phyloP scores from a whole-genome alignment of 495 filamentous ascomycete genomes.

The Penicillium bovifimosum region DNA sequence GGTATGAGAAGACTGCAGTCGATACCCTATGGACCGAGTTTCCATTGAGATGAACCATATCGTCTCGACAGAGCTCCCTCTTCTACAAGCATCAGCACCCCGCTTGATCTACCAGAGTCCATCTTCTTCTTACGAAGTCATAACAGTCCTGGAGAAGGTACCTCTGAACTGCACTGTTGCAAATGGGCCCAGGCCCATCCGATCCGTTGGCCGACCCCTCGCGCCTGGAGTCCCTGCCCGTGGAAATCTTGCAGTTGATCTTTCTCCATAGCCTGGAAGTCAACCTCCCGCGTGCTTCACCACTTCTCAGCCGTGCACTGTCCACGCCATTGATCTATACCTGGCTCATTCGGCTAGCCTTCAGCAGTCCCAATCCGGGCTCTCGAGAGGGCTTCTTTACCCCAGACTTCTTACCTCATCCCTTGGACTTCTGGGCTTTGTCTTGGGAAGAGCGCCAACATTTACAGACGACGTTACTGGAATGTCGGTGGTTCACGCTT shows the following conservation, averaged over 20 bases:
- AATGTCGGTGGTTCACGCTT: slow-evolving; percentile 44
- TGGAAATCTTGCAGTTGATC: slow-evolving; percentile 48
- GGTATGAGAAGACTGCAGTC: slow-evolving; percentile 4
- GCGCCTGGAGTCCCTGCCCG: slow-evolving; percentile 45
- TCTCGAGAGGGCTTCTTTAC: slow-evolving; percentile 32
- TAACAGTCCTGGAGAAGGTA: no score
- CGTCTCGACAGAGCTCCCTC: background rate
- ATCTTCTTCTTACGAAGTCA: background rate
- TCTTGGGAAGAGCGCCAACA: slow-evolving; percentile 16
- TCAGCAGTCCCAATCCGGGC: slow-evolving; percentile 33
- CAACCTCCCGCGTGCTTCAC: slow-evolving; percentile 45
- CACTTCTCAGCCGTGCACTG: slow-evolving; percentile 26
- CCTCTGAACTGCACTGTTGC: background rate
- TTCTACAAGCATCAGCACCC: background rate
- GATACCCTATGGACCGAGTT: background rate
- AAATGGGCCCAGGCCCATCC: slow-evolving; percentile 11
- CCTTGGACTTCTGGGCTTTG: slow-evolving; percentile 29
- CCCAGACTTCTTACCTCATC: slow-evolving; percentile 33
- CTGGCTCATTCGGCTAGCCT: slow-evolving; percentile 41
- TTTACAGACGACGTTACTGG: slow-evolving; percentile 33
- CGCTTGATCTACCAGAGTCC: no score
- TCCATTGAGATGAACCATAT: slow-evolving; percentile 9
- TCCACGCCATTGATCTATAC: slow-evolving; percentile 36
- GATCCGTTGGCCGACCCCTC: slow-evolving; percentile 20
- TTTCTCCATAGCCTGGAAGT: slow-evolving; percentile 48